These are phyloP conservation scores for Lanzia echinophila DNA, from an alignment of 2,329 filamentous ascomycete species.

Conservation along the genomic window DNA sequence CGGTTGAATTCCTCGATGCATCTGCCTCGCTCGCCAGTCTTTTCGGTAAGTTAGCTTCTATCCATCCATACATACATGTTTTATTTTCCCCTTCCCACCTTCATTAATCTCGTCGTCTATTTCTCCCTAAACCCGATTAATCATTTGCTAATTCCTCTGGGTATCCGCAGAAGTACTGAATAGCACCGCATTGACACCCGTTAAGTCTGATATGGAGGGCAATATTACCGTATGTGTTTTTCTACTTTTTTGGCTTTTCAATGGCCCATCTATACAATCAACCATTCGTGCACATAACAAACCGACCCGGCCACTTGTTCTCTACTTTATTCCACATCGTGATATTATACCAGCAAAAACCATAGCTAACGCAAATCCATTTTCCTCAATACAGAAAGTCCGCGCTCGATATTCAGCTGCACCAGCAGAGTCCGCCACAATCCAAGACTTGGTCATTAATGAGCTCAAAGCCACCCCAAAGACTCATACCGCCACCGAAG, in stretches of 20 bases:
- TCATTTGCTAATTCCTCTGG: not conserved
- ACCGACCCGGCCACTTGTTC: no score
- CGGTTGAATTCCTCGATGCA: slow-evolving; percentile 84
- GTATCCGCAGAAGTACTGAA: slow-evolving; percentile 50
- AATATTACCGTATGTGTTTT: slow-evolving; percentile 69
- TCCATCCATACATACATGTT: no score
- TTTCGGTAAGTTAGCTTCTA: not conserved
- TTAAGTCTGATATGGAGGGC: slow-evolving; percentile 84
- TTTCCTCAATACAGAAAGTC: slow-evolving; percentile 61
- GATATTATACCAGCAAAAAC: not conserved
- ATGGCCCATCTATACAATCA: not conserved
- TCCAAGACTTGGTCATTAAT: slow-evolving; percentile 79
- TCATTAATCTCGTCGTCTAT: not conserved
- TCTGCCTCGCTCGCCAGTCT: slow-evolving; percentile 71
- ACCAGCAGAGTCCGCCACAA: slow-evolving; percentile 69
- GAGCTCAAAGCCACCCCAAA: slow-evolving; percentile 87
- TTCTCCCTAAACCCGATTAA: not conserved
- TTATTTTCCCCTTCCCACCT: not conserved
- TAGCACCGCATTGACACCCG: slow-evolving; percentile 73
- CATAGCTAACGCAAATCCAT: not conserved
- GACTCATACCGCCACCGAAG: slow-evolving; percentile 84
- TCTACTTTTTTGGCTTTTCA: not conserved
- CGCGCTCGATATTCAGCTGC: slow-evolving; percentile 73
- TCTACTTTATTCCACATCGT: not conserved
- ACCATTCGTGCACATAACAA: no score